Evolutionary conservation across 2,329 filamentous ascomycete species (phyloP).

Genomic region (Albophoma yamanashiensis): DNA sequence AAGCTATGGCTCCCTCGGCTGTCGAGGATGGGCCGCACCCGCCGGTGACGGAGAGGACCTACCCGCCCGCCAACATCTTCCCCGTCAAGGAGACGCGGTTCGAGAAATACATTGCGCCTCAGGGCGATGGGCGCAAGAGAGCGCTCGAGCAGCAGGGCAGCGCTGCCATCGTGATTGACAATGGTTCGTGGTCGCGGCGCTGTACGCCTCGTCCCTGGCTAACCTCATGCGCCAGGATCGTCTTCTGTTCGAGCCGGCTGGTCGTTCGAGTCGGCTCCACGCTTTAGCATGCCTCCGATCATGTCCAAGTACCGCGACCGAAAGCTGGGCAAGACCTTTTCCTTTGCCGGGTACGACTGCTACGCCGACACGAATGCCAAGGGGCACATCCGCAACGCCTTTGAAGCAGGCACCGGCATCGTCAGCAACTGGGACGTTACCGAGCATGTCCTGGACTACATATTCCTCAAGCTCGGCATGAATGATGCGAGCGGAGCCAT

Average conservation of each 20-base stretch:
- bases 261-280: constrained; percentile 81
- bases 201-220: constrained; percentile 1
- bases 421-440: constrained; percentile 97
- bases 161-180: constrained; percentile 92
- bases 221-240: constrained; percentile 49
- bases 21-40: constrained; percentile 30
- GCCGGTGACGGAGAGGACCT: constrained; percentile 28
- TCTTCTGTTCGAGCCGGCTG: constrained; percentile 85
- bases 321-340: constrained; percentile 84
- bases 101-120: constrained; percentile 40
- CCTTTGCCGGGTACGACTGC: constrained; percentile 85
- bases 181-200: constrained; percentile 50
- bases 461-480: constrained; percentile 87
- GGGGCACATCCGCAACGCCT: constrained; percentile 81
- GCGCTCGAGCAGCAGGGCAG: constrained; percentile 48
- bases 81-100: constrained; percentile 53
- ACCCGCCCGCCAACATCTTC: constrained; percentile 45
- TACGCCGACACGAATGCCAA: constrained; percentile 90
- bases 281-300: constrained; percentile 73
- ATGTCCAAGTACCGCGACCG: constrained; percentile 94
- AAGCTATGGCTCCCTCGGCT: constrained; percentile 42
- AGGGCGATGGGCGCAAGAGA: constrained; percentile 58
- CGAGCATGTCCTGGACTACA: constrained; percentile 88
- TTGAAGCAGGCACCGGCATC: constrained; percentile 82
- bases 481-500: constrained; percentile 64